Conservation (phyloP, 805 yeast genomes). For the Torulaspora quercuum region DNA sequence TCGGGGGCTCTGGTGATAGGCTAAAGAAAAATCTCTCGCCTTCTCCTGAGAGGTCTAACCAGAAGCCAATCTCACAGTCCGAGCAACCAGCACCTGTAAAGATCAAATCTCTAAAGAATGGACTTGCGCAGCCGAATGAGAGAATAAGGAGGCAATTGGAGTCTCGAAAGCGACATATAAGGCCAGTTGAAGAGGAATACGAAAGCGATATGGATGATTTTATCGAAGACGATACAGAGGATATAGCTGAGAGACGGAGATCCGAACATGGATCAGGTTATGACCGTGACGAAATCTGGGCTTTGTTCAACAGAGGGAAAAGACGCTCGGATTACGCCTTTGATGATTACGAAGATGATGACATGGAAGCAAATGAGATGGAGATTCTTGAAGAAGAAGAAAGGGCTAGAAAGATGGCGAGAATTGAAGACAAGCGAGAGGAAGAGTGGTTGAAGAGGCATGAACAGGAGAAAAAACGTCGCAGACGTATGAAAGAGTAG, state of each 20-base stretch:
- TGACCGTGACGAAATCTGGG: slow-evolving; percentile 87
- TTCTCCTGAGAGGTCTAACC: too few relatives aligned
- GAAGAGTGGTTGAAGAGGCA: slow-evolving; percentile 53
- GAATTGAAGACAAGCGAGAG: slow-evolving; percentile 72
- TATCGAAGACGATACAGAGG: slow-evolving; percentile 46
- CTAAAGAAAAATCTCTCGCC: not conserved
- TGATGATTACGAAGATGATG: slow-evolving; percentile 51
- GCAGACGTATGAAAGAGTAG: slow-evolving; percentile 19
- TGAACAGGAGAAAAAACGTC: slow-evolving; percentile 44
- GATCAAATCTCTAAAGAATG: slow-evolving; percentile 19
- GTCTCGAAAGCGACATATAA: slow-evolving; percentile 26
- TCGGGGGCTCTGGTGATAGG: slow-evolving; percentile 12
- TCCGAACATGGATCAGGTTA: slow-evolving; percentile 45
- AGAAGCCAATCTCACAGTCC: too few relatives aligned
- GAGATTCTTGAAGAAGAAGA: slow-evolving; percentile 84
- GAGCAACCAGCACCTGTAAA: slow-evolving; percentile 13
- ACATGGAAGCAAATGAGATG: slow-evolving; percentile 94
- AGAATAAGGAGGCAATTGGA: slow-evolving; percentile 48
- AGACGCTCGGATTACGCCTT: slow-evolving; percentile 46
- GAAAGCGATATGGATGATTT: slow-evolving; percentile 26
- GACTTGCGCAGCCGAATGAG: slow-evolving; percentile 55
- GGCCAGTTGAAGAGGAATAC: slow-evolving; percentile 12
- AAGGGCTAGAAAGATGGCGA: slow-evolving; percentile 62
- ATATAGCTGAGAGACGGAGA: slow-evolving; percentile 39
- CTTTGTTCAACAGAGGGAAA: slow-evolving; percentile 67